phyloP scores from a whole-genome alignment of 2,329 filamentous ascomycete species.

The Phaeoacremonium minimum region DNA sequence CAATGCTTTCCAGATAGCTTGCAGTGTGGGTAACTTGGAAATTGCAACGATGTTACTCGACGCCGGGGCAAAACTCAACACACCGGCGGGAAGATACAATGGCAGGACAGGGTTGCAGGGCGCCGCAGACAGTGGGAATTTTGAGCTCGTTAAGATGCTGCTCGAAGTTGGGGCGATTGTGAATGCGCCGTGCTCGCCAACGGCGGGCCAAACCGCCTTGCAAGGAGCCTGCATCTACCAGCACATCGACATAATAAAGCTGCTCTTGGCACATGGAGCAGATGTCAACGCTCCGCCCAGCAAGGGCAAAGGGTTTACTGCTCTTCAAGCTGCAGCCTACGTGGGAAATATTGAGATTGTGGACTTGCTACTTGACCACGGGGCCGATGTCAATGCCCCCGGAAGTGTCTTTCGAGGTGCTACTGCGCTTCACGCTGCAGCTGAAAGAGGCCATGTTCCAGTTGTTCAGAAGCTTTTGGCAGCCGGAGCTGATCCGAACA shows the following conservation, averaged over 20 bases:
- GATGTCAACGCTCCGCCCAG: slow-evolving; percentile 12
- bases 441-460: slow-evolving; percentile 7
- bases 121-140: slow-evolving; percentile 22
- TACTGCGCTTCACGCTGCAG: slow-evolving; percentile 13
- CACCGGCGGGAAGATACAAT: slow-evolving; percentile 21
- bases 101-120: slow-evolving; percentile 32
- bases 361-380: slow-evolving; percentile 10
- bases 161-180: slow-evolving; percentile 29
- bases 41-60: slow-evolving; percentile 21
- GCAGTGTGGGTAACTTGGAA: slow-evolving; percentile 12
- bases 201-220: slow-evolving; percentile 13
- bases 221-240: slow-evolving; percentile 13
- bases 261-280: slow-evolving; percentile 11
- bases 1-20: slow-evolving; percentile 35
- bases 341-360: slow-evolving; percentile 27
- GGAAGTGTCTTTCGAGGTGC: slow-evolving; percentile 15
- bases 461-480: slow-evolving; percentile 11
- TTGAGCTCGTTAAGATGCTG: slow-evolving; percentile 19
- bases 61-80: slow-evolving; percentile 23
- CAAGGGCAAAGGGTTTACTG: slow-evolving; percentile 20
- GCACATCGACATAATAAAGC: slow-evolving; percentile 6
- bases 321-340: slow-evolving; percentile 26
- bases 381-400: slow-evolving; percentile 16
- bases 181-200: slow-evolving; percentile 19
- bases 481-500: slow-evolving; percentile 8